phyloP scores from a whole-genome alignment of 2,329 filamentous ascomycete species.

The Aureobasidium leucospermi region DNA sequence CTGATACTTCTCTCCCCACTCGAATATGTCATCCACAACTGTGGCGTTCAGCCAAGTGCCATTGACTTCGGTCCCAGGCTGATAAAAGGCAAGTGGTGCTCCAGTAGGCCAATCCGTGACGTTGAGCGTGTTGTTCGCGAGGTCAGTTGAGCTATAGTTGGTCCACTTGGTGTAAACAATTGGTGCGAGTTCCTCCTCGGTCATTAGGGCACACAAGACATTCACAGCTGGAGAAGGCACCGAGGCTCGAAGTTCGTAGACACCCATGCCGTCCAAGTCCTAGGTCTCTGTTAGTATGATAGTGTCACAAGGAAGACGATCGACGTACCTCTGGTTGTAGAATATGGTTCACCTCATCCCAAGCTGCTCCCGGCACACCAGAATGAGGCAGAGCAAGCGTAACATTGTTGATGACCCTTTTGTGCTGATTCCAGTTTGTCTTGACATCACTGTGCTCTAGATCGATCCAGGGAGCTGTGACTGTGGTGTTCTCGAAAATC shows the following conservation, averaged over 20 bases:
- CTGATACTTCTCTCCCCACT: conserved; percentile 51
- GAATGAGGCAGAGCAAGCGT: conserved; percentile 71
- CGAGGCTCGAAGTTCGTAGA: conserved; percentile 60
- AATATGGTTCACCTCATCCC: conserved; percentile 55
- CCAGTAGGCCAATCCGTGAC: conserved; percentile 21
- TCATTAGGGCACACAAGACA: conserved; percentile 64
- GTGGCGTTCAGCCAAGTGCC: conserved; percentile 19
- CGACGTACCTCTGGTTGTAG: conserved; percentile 54
- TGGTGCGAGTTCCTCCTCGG: conserved; percentile 50
- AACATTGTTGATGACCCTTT: conserved; percentile 65
- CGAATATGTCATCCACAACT: conserved; percentile 61
- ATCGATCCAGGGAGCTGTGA: conserved; percentile 63
- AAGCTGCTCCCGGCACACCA: conserved; percentile 59
- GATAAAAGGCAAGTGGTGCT: background rate
- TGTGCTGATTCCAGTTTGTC: conserved; percentile 44
- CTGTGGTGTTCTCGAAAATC: conserved; percentile 65
- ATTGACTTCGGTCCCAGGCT: background rate
- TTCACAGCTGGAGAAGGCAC: conserved; percentile 66
- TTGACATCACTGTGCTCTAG: conserved; percentile 42
- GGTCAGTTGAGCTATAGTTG: conserved; percentile 10
- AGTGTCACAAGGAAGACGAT: background rate
- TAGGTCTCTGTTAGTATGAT: background rate
- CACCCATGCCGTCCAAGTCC: conserved; percentile 54
- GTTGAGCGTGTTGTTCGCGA: conserved; percentile 21
- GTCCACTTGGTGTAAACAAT: conserved; percentile 58